A percentile compares a stretch with the other conserved stretches of the same genome.
phyloP scores from a whole-genome alignment of 2,329 filamentous ascomycete genomes.

The Neocucurbitaria cava region DNA sequence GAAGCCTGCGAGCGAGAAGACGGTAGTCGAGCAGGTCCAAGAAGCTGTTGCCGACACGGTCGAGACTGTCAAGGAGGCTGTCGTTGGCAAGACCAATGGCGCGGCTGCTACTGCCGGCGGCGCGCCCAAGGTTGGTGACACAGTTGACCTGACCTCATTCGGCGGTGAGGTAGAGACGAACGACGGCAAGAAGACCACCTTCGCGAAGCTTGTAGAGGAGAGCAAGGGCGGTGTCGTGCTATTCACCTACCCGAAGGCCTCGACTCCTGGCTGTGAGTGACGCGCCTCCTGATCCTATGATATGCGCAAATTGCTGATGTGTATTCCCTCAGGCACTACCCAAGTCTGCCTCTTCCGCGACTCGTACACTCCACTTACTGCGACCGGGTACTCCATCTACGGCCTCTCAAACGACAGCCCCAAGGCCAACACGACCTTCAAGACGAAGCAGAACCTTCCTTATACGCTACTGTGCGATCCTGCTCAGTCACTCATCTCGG shows the following conservation, averaged over 20 bases:
- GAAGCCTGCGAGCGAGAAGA: constrained; percentile 38
- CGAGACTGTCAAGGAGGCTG: constrained; percentile 41
- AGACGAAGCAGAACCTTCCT: constrained; percentile 86
- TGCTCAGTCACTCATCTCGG: constrained; percentile 73
- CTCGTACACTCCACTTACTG: constrained; percentile 75
- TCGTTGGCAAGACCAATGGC: constrained; percentile 39
- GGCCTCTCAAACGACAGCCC: constrained; percentile 87
- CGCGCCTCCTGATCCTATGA: neutral
- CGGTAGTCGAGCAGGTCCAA: constrained; percentile 44
- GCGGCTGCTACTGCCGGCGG: constrained; percentile 19
- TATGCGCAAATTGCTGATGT: constrained; percentile 15
- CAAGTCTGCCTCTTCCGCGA: constrained; percentile 96
- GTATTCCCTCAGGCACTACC: constrained; percentile 71
- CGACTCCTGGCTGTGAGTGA: constrained; percentile 87
- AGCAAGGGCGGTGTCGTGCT: constrained; percentile 87
- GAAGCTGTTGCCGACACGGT: constrained; percentile 43
- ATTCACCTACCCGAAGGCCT: constrained; percentile 95
- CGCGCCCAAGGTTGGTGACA: constrained; percentile 57
- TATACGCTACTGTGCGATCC: constrained; percentile 90
- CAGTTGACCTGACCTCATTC: constrained; percentile 61
- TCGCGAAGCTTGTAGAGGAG: constrained; percentile 80
- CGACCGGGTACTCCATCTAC: constrained; percentile 83
- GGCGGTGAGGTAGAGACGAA: constrained; percentile 81
- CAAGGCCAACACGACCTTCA: constrained; percentile 92
- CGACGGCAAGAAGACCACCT: constrained; percentile 78